Conservation (phyloP, 2,329 filamentous ascomycete genomes). For the Scedosporium dehoogii region DNA sequence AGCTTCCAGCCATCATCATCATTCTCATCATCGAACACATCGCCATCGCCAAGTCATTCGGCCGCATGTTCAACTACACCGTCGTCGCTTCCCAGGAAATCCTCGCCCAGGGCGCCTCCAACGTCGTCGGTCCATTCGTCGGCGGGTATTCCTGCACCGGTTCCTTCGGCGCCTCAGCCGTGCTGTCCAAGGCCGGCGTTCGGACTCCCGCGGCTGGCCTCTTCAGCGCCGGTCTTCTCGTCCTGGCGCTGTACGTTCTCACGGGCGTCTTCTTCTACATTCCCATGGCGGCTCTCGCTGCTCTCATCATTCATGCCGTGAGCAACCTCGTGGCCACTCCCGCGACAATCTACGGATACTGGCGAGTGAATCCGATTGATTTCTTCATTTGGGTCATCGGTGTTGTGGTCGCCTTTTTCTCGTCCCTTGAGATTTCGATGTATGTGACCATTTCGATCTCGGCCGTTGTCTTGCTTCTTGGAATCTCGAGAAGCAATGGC, state of each 20-base stretch:
- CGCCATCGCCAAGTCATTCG: conserved; percentile 75
- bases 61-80: conserved; percentile 67
- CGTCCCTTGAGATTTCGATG: conserved; percentile 39
- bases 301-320: conserved; percentile 76
- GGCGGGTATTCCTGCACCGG: conserved; percentile 40
- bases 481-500: conserved; percentile 35
- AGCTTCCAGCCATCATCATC: conserved; percentile 64
- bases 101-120: conserved; percentile 67
- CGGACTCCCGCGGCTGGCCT: conserved; percentile 69
- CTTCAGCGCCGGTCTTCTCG: conserved; percentile 65
- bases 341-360: conserved; percentile 66
- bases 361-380: conserved; percentile 65
- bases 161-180: conserved; percentile 59
- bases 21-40: conserved; percentile 77
- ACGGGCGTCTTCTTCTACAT: conserved; percentile 76
- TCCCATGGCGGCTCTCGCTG: conserved; percentile 58
- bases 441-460: conserved; percentile 37
- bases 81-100: conserved; percentile 73
- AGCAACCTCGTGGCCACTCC: conserved; percentile 66
- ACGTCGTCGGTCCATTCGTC: conserved; percentile 65
- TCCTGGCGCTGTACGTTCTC: conserved; percentile 69
- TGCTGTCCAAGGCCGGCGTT: conserved; percentile 76
- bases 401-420: conserved; percentile 47
- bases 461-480: conserved; percentile 30
- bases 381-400: conserved; percentile 66